Evolutionary conservation across 2,329 filamentous ascomycete species (phyloP), one percentile per base, ranked within the genome.

Genomic region (Alternaria brassicicola): DNA sequence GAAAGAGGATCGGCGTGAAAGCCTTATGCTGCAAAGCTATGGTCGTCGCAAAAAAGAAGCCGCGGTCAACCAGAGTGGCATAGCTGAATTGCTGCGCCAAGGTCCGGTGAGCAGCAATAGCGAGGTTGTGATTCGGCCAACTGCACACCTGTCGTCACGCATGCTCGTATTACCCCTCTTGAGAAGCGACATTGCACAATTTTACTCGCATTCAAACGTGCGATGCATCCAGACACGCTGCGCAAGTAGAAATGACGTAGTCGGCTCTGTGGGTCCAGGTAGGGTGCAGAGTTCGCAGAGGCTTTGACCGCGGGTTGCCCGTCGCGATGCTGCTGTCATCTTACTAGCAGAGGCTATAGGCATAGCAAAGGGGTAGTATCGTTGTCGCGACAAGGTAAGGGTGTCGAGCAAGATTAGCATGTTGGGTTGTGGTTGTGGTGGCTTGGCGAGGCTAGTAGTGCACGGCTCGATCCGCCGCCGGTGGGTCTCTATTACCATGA

Each of bases 101-200:
- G 62, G 12, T 61, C 63, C 63, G 63, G 64, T 67, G 64, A 65
- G 35, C 33, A 49, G 47, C 12, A 51, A 25, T 17, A 12, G 49
- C 6, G 28, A 46, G 28, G 42, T 25, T 60, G 26, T 43, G 6
- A 54, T 50, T 52, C n/a, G 39, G 12, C 17, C 35, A 45, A 12
- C 10, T 33, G 28, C 13, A 49, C 35, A 26, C 33, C 28, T 51
- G 33, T 21, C 19, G 26, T 28, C n/a, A 49, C 36, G 31, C 25
- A 31, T 51, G 35, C 31, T 57, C 43, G 46, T 33, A 21, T 21
- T 52, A 21, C 30, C 15, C 36, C 38, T 17, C 43, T 13, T 39
- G n/a, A 8, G 17, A 31, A 36, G 41, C 47, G 26, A 45, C 17
- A 25, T 35, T 21, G 39, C 41, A 33, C n/a, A 30, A 19, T 15